These are phyloP conservation scores for Endogone sp. DNA, from an alignment of 192 early-diverging fungal species.

Conservation along the genomic window DNA sequence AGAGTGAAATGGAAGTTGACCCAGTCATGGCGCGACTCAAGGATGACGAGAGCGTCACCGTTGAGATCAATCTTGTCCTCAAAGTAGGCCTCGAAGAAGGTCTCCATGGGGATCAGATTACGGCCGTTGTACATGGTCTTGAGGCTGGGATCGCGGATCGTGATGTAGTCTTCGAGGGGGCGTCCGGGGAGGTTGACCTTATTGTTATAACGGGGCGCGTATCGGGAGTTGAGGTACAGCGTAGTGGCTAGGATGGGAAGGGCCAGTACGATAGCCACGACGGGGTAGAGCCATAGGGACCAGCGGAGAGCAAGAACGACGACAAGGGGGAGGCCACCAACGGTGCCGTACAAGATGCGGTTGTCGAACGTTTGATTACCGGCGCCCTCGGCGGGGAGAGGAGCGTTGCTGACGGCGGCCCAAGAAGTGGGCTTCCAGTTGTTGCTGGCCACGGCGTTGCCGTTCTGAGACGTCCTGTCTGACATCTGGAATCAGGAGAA, in stretches of 20 bases:
- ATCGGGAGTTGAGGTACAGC: conserved; percentile 64
- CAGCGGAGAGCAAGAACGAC: conserved; percentile 63
- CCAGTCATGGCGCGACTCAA: conserved; percentile 96
- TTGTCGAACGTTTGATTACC: conserved; percentile 82
- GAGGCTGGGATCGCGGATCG: conserved; percentile 78
- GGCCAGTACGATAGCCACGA: conserved; percentile 58
- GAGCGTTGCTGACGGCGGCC: conserved; percentile 50
- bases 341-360: conserved; percentile 55
- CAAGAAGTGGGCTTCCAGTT: conserved; percentile 46
- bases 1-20: conserved; percentile 81
- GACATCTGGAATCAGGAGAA: background rate
- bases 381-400: conserved; percentile 76
- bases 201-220: conserved; percentile 59
- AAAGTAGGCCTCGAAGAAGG: conserved; percentile 97
- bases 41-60: conserved; percentile 78
- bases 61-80: conserved; percentile 92
- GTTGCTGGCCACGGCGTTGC: conserved; percentile 16
- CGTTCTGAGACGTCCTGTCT: background rate
- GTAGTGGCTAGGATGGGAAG: conserved; percentile 72
- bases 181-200: conserved; percentile 74
- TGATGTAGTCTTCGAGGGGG: conserved; percentile 85
- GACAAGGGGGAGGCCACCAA: conserved; percentile 61
- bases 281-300: conserved; percentile 51
- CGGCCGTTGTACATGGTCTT: conserved; percentile 66
- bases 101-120: conserved; percentile 96